Conservation (phyloP, 257 asterid genomes). For the Sherardia arvensis region DNA sequence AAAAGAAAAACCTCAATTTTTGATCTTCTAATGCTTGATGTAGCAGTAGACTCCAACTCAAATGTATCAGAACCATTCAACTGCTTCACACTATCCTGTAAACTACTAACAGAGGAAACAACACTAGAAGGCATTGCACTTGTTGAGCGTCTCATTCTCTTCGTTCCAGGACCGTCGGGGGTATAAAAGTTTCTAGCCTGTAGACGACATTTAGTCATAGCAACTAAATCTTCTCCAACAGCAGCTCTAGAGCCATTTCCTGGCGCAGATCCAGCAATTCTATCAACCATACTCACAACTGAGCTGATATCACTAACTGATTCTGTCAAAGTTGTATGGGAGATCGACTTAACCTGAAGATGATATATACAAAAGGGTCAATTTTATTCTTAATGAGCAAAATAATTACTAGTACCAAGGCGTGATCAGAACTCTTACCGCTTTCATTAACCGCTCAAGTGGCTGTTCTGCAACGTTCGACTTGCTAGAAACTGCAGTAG, state of each 20-base stretch:
- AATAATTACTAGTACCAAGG: not conserved
- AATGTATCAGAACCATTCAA: slow-evolving; percentile 52
- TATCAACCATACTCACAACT: slow-evolving; percentile 87
- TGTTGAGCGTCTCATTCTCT: slow-evolving; percentile 82
- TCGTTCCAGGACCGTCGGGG: slow-evolving; percentile 80
- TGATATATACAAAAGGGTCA: not conserved
- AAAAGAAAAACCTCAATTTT: slow-evolving; percentile 47
- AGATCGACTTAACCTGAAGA: slow-evolving; percentile 63
- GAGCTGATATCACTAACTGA: slow-evolving; percentile 82
- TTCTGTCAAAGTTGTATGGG: slow-evolving; percentile 57
- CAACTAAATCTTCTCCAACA: slow-evolving; percentile 95
- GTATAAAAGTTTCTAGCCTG: slow-evolving; percentile 77
- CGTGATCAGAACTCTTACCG: slow-evolving; percentile 31
- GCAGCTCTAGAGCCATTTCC: slow-evolving; percentile 99
- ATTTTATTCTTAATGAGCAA: not conserved
- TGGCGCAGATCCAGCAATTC: slow-evolving; percentile 98
- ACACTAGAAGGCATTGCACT: slow-evolving; percentile 54
- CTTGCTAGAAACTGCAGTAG: slow-evolving; percentile 53
- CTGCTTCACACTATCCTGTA: slow-evolving; percentile 52
- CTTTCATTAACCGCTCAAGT: slow-evolving; percentile 69
- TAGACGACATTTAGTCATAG: slow-evolving; percentile 86
- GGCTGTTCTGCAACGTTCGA: slow-evolving; percentile 63
- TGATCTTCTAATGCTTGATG: slow-evolving; percentile 55
- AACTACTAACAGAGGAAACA: slow-evolving; percentile 69
- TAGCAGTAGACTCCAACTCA: slow-evolving; percentile 87